phyloP scores from a whole-genome alignment of 768 basidiomycete species.

The Boletus subcaerulescens region DNA sequence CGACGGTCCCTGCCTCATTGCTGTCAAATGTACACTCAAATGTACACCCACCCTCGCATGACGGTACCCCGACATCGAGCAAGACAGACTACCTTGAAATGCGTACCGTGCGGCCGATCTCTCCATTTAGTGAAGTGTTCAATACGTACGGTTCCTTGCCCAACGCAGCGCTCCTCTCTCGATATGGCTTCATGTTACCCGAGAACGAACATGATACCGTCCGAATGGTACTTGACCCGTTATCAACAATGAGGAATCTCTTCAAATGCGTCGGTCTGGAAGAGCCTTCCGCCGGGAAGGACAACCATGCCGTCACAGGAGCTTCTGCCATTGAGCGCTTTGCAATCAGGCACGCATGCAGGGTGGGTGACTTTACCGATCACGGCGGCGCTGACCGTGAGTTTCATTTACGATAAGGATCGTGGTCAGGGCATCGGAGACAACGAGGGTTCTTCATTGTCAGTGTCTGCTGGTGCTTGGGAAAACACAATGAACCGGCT shows the following conservation, averaged over 20 bases:
- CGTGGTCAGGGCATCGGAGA: constrained; percentile 18
- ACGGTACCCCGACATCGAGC: constrained; percentile 5
- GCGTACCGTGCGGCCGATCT: constrained; percentile 55
- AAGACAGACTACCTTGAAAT: constrained; percentile 57
- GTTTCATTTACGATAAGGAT: constrained; percentile 23
- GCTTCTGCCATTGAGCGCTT: constrained; percentile 5
- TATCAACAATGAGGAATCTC: constrained; percentile 10
- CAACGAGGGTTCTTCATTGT: constrained; percentile 7
- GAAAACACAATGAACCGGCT: constrained; percentile 15
- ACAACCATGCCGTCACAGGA: constrained; percentile 17
- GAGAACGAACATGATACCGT: constrained; percentile 67
- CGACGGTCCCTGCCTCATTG: constrained; percentile 1
- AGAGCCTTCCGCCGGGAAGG: constrained; percentile 1
- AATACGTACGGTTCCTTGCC: constrained; percentile 73
- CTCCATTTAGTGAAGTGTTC: constrained; percentile 56
- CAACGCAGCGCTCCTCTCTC: constrained; percentile 63
- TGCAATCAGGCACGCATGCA: constrained; percentile 26
- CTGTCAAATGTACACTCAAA: background rate
- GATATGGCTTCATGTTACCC: constrained; percentile 75
- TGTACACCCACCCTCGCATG: constrained; percentile 12
- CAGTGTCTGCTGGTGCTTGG: constrained; percentile 8
- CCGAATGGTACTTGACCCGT: constrained; percentile 28
- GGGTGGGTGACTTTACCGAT: constrained; percentile 23
- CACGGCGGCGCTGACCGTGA: constrained; percentile 19
- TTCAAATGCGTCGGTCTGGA: constrained; percentile 12